These are phyloP conservation scores for Hansenula anomala DNA, from an alignment of 1,139 yeast genomes.

Conservation along the genomic window DNA sequence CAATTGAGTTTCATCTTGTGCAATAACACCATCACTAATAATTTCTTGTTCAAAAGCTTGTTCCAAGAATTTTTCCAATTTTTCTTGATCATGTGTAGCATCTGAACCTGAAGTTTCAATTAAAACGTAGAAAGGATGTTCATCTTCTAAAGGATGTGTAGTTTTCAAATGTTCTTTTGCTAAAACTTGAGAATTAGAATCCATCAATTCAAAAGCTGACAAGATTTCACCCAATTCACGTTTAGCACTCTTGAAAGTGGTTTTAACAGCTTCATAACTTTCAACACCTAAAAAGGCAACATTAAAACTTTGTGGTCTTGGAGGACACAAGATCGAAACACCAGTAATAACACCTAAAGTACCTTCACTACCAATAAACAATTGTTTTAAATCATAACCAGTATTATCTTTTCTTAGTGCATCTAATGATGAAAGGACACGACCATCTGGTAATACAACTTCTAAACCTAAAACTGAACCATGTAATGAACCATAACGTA, in stretches of 20 bases:
- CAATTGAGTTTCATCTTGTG: constrained; percentile 89
- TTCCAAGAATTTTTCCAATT: constrained; percentile 77
- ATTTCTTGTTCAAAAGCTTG: constrained; percentile 77
- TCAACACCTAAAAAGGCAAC: constrained; percentile 86
- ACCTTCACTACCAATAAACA: constrained; percentile 92
- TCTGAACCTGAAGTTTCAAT: constrained; percentile 94
- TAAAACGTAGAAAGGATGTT: constrained; percentile 81
- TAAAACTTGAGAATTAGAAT: constrained; percentile 63
- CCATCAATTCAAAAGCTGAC: constrained; percentile 96
- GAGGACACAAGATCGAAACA: constrained; percentile 82
- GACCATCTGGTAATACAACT: constrained; percentile 88
- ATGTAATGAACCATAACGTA: constrained; percentile 89
- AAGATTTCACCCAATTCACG: constrained; percentile 77
- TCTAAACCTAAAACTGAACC: constrained; percentile 91
- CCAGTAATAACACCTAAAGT: constrained; percentile 89
- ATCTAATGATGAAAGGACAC: constrained; percentile 72
- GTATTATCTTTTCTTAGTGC: constrained; percentile 90
- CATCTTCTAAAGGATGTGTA: constrained; percentile 75
- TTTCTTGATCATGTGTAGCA: constrained; percentile 77
- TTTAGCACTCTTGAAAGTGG: constrained; percentile 77
- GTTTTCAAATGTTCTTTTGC: constrained; percentile 51
- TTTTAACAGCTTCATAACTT: constrained; percentile 75
- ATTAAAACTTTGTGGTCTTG: constrained; percentile 84
- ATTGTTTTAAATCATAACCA: constrained; percentile 87
- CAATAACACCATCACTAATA: constrained; percentile 89